phyloP scores from a whole-genome alignment of 495 filamentous ascomycete species.

The Rusavskia elegans region DNA sequence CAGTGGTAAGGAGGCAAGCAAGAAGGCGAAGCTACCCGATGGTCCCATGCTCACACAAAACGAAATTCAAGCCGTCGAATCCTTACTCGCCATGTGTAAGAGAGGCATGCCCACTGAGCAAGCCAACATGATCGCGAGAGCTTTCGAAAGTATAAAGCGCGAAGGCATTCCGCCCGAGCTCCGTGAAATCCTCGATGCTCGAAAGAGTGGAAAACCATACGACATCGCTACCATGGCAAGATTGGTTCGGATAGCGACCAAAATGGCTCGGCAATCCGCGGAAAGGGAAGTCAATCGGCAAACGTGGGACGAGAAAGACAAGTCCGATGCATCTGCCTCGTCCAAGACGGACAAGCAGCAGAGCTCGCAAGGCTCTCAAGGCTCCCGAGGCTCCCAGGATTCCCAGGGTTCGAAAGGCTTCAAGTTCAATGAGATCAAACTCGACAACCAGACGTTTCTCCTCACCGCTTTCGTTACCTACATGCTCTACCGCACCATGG shows the following conservation, averaged over 20 bases:
- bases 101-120: slow-evolving; percentile 29
- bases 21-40: slow-evolving; percentile 10
- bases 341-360: slow-evolving; percentile 17
- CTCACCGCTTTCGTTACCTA: slow-evolving; percentile 44
- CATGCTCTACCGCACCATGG: slow-evolving; percentile 40
- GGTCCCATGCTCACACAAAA: slow-evolving; percentile 17
- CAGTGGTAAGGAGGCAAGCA: slow-evolving; percentile 19
- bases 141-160: slow-evolving; percentile 29
- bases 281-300: slow-evolving; percentile 17
- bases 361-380: slow-evolving; percentile 12
- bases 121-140: slow-evolving; percentile 23
- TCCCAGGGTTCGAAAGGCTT: slow-evolving; percentile 16
- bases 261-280: slow-evolving; percentile 22
- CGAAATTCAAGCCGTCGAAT: slow-evolving; percentile 25
- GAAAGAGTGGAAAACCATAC: slow-evolving; percentile 23
- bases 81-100: slow-evolving; percentile 25
- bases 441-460: slow-evolving; percentile 40
- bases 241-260: slow-evolving; percentile 28
- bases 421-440: slow-evolving; percentile 30
- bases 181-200: slow-evolving; percentile 28
- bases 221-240: slow-evolving; percentile 33
- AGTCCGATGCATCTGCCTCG: slow-evolving; percentile 7
- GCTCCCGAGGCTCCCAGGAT: slow-evolving; percentile 12
- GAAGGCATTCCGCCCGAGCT: slow-evolving; percentile 35
- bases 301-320: slow-evolving; percentile 8